A percentile compares a stretch with the other conserved stretches of the same genome.
phyloP scores from a whole-genome alignment of 768 basidiomycete genomes.

The Roridomyces roridus region DNA sequence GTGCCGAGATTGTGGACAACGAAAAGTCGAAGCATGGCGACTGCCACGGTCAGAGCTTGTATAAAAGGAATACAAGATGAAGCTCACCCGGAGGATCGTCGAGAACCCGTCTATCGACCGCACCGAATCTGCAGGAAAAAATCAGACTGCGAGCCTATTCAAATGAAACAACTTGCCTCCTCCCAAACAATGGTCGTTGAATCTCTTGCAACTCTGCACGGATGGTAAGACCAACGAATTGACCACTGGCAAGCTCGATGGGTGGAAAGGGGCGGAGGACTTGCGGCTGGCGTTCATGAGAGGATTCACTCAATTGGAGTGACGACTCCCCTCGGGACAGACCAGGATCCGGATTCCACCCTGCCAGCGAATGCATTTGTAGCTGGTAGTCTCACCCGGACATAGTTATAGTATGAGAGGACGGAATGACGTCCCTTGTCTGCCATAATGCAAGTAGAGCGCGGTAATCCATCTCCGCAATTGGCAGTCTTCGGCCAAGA shows the following conservation, averaged over 20 bases:
- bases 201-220: constrained; percentile 63
- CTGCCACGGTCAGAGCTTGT: background rate
- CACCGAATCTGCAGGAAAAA: constrained; percentile 51
- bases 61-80: constrained; percentile 31
- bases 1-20: constrained; percentile 48
- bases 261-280: constrained; percentile 38
- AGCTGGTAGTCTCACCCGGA: background rate
- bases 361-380: background rate
- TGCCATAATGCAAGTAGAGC: background rate
- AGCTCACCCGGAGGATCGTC: constrained; percentile 63
- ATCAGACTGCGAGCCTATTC: background rate
- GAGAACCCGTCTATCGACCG: constrained; percentile 68
- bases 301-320: too few species aligned
- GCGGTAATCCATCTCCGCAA: background rate
- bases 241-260: constrained; percentile 55
- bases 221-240: constrained; percentile 54
- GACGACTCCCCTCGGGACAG: too few species aligned
- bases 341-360: too few species aligned
- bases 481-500: background rate
- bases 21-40: constrained; percentile 56
- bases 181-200: constrained; percentile 70
- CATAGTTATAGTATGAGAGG: too few species aligned
- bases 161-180: constrained; percentile 53
- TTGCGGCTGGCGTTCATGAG: background rate
- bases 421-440: background rate